phyloP scores from a whole-genome alignment of 164 flowering plant species.

The Annona cherimola region DNA sequence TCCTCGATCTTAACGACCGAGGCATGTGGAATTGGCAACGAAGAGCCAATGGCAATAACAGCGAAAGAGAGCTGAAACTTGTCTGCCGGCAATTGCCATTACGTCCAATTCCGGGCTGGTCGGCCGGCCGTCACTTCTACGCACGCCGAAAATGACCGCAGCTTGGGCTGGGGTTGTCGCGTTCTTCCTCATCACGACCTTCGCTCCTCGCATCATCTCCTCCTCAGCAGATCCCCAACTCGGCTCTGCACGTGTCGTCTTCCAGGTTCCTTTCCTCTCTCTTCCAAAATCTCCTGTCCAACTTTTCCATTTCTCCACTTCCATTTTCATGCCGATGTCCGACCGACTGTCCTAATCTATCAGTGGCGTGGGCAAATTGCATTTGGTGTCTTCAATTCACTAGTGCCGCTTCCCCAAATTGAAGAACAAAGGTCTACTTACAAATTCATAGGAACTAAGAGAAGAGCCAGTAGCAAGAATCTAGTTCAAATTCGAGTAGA shows the following conservation, averaged over 20 bases:
- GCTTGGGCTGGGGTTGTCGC: slow-evolving; percentile 11
- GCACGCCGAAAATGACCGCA: neutral
- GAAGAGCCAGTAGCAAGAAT: no score
- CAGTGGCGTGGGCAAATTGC: no score
- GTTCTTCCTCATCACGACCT: slow-evolving; percentile 10
- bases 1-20: no score
- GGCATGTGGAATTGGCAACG: no score
- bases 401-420: no score
- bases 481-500: no score
- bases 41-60: neutral
- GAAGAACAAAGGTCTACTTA: no score
- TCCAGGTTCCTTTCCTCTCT: slow-evolving; percentile 42
- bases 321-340: neutral
- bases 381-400: no score
- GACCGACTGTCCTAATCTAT: neutral
- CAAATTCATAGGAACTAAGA: no score
- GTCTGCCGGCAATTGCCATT: no score
- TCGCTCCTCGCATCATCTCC: slow-evolving; percentile 2
- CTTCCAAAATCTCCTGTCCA: neutral
- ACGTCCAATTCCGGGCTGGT: no score
- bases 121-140: no score
- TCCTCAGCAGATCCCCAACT: slow-evolving; percentile 37
- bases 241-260: slow-evolving; percentile 72
- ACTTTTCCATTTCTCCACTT: neutral
- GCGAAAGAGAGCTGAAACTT: neutral